Evolutionary conservation across 345 rosid genomes (phyloP).

Genomic region (Mallotus nudiflorus): DNA sequence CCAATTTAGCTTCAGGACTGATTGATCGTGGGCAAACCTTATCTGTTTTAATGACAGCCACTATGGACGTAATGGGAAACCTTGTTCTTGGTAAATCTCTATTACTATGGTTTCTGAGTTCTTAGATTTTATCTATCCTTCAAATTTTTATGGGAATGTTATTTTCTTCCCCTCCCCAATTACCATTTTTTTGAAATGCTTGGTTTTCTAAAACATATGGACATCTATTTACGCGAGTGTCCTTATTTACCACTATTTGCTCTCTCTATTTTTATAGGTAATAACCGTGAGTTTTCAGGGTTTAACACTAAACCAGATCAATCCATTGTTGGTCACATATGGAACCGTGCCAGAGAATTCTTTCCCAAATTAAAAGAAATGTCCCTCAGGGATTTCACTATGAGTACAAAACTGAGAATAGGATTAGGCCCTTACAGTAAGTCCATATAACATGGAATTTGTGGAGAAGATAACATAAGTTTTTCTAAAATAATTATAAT

Average conservation of each 20-base stretch:
- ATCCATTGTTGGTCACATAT: conserved; percentile 52
- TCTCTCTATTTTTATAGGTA: conserved; percentile 52
- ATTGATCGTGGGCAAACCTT: conserved; percentile 42
- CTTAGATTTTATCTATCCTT: too few relatives aligned
- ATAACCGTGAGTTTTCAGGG: conserved; percentile 90
- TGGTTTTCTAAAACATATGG: conserved; percentile 8
- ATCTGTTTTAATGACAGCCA: conserved; percentile 86
- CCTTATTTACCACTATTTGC: background rate
- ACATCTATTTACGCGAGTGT: conserved; percentile 1
- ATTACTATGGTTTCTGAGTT: background rate
- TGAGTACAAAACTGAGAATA: conserved; percentile 71
- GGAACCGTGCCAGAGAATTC: conserved; percentile 75
- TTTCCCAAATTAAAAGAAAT: conserved; percentile 66
- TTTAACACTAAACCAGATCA: conserved; percentile 68
- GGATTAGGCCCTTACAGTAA: conserved; percentile 97
- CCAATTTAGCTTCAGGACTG: conserved; percentile 35
- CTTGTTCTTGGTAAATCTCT: conserved; percentile 68
- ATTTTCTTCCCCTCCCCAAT: background rate
- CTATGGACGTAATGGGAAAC: conserved; percentile 67
- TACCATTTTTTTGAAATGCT: background rate
- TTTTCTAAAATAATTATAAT: background rate
- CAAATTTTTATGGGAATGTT: too few relatives aligned
- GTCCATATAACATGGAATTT: conserved; percentile 22
- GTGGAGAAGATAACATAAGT: background rate
- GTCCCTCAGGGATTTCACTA: conserved; percentile 42